These are phyloP conservation scores for Leishmania arabica DNA, from an alignment of 208 protist species.

Conservation along the genomic window DNA sequence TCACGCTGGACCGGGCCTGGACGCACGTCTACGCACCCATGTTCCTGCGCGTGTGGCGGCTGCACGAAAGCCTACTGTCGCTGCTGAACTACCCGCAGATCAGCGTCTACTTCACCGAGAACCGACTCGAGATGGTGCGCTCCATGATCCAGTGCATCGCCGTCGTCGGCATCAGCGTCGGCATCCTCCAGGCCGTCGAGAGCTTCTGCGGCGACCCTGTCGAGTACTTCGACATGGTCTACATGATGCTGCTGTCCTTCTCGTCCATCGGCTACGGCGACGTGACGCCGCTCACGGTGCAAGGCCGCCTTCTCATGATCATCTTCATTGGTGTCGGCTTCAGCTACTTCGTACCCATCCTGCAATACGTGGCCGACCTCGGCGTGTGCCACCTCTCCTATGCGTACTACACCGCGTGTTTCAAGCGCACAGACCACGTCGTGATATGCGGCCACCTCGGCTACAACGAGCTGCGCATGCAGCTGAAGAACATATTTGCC, in stretches of 20 bases:
- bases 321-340: conserved; percentile 40
- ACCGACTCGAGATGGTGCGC: conserved; percentile 38
- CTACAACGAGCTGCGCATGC: conserved; percentile 39
- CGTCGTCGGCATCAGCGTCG: conserved; percentile 47
- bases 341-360: conserved; percentile 39
- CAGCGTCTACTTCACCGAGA: conserved; percentile 41
- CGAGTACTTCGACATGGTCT: conserved; percentile 40
- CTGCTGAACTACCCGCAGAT: conserved; percentile 44
- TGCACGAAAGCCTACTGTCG: conserved; percentile 38
- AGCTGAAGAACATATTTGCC: conserved; percentile 45
- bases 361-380: conserved; percentile 40
- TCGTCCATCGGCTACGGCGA: conserved; percentile 47
- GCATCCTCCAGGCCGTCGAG: conserved; percentile 40
- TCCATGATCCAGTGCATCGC: conserved; percentile 43
- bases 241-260: conserved; percentile 48
- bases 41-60: conserved; percentile 45
- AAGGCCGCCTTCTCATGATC: conserved; percentile 36
- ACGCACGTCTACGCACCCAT: conserved; percentile 39
- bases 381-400: conserved; percentile 35
- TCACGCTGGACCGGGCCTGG: conserved; percentile 24
- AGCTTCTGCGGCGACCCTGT: conserved; percentile 40
- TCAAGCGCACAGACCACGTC: conserved; percentile 40
- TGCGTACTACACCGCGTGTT: conserved; percentile 34
- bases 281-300: conserved; percentile 30
- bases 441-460: conserved; percentile 33